phyloP scores from a whole-genome alignment of 1,284 basidiomycete genomes.

The Heimioporus punctisporus region DNA sequence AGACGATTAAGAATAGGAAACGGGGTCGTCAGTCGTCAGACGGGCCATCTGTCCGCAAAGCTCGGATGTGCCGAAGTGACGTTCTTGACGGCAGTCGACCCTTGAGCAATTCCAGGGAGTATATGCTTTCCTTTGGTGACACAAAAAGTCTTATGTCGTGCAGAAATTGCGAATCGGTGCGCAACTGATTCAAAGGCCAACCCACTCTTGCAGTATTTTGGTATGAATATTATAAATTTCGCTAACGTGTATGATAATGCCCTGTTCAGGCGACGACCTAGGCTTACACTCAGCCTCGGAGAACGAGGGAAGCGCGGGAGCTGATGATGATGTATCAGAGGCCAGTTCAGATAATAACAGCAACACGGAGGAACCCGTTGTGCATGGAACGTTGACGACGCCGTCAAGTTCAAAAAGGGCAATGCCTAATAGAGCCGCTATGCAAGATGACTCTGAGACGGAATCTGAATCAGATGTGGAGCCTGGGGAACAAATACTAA shows the following conservation, averaged over 20 bases:
- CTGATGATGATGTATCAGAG: constrained; percentile 33
- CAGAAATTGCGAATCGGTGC: constrained; percentile 3
- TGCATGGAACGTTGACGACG: constrained; percentile 25
- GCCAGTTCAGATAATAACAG: constrained; percentile 12
- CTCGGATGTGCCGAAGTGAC: constrained; percentile 9
- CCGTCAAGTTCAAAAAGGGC: constrained; percentile 12
- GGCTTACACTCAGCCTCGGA: constrained; percentile 51
- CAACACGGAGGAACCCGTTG: constrained; percentile 22
- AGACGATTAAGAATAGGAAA: constrained; percentile 36
- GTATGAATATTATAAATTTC: constrained; percentile 13
- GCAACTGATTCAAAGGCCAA: constrained; percentile 18
- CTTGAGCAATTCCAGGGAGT: constrained; percentile 15
- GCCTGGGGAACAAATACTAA: constrained; percentile 9
- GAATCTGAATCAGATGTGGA: constrained; percentile 43
- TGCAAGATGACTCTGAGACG: constrained; percentile 39
- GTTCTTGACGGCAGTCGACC: neutral
- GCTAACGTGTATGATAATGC: neutral
- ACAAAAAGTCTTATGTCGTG: neutral
- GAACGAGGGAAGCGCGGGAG: constrained; percentile 38
- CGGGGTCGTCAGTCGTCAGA: constrained; percentile 13
- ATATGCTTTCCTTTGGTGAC: neutral
- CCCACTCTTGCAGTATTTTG: constrained; percentile 31
- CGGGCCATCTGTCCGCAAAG: constrained; percentile 16
- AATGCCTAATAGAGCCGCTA: neutral
- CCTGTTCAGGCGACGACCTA: constrained; percentile 34